A percentile compares a stretch with the other conserved stretches of the same genome.
phyloP scores from a whole-genome alignment of 768 basidiomycete genomes.

The Russula ochroleuca region DNA sequence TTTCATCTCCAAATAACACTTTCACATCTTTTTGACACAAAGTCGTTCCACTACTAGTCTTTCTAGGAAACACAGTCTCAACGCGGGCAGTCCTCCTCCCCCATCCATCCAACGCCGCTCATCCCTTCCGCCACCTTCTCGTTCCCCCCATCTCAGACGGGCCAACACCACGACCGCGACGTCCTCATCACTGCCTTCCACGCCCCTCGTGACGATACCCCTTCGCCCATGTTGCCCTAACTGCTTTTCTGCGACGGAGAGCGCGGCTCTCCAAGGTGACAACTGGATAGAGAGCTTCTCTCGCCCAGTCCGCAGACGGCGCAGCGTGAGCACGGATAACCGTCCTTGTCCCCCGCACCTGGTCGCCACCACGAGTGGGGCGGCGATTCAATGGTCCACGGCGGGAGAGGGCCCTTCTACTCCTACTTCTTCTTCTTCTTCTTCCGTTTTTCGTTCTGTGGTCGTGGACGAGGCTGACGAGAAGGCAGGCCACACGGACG shows the following conservation, averaged over 20 bases:
- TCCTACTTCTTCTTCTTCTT: conserved; percentile 17
- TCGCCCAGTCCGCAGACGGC: conserved; percentile 55
- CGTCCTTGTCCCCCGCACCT: conserved; percentile 23
- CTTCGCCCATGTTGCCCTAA: conserved; percentile 67
- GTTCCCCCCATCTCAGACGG: conserved; percentile 10
- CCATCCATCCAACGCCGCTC: conserved; percentile 51
- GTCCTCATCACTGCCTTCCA: conserved; percentile 21
- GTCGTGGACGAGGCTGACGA: conserved; percentile 24
- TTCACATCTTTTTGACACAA: background rate
- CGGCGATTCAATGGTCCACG: conserved; percentile 25
- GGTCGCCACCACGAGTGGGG: conserved; percentile 8
- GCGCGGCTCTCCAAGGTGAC: conserved; percentile 50
- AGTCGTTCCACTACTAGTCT: background rate
- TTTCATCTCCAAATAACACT: background rate
- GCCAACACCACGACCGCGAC: background rate
- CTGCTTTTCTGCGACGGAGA: conserved; percentile 57
- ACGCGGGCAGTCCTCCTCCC: conserved; percentile 32
- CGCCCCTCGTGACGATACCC: conserved; percentile 51
- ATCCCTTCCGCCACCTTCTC: conserved; percentile 12
- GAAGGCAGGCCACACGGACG: background rate
- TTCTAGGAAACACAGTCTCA: conserved; percentile 20
- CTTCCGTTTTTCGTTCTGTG: conserved; percentile 12
- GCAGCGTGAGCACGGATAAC: conserved; percentile 37
- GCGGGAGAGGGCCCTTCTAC: conserved; percentile 17
- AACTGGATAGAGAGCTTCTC: conserved; percentile 63